phyloP scores from a whole-genome alignment of 768 basidiomycete genomes.

The Boletus subcaerulescens region DNA sequence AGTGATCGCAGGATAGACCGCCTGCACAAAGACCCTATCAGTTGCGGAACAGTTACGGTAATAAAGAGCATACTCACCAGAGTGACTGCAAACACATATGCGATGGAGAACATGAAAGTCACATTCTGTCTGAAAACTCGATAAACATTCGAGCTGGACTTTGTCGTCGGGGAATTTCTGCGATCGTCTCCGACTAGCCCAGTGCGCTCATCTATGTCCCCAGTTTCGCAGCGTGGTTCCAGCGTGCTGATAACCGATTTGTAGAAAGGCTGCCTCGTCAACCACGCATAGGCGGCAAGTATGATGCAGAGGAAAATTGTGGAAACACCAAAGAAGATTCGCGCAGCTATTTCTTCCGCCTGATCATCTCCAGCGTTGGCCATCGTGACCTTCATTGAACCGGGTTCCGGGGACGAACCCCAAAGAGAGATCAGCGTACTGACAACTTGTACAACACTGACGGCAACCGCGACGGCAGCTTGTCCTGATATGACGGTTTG shows the following conservation, averaged over 20 bases:
- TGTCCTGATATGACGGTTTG: conserved; percentile 82
- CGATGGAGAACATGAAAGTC: conserved; percentile 67
- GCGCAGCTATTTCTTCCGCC: conserved; percentile 67
- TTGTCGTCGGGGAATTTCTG: conserved; percentile 22
- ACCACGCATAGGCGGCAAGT: conserved; percentile 52
- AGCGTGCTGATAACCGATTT: conserved; percentile 47
- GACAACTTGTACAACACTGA: conserved; percentile 72
- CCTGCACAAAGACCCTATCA: conserved; percentile 40
- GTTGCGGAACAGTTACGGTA: not conserved
- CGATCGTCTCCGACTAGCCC: conserved; percentile 35
- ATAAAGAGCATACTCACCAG: conserved; percentile 48
- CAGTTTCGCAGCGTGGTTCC: conserved; percentile 36
- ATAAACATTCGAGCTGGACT: conserved; percentile 42
- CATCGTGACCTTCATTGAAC: conserved; percentile 19
- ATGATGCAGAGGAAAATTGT: conserved; percentile 59
- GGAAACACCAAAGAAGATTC: conserved; percentile 70
- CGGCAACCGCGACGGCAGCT: conserved; percentile 78
- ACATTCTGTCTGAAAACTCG: conserved; percentile 63
- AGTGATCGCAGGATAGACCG: conserved; percentile 86
- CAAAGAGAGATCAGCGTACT: conserved; percentile 59
- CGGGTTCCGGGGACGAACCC: conserved; percentile 35
- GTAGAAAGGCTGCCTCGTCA: conserved; percentile 60
- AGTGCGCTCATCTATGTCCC: conserved; percentile 27
- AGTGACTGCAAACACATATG: conserved; percentile 76
- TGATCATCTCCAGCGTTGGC: conserved; percentile 31